Evolutionary conservation across 176 grass and related monocot genomes (phyloP), one percentile per base, ranked within the genome.

Genomic region (Luzula sylvatica): DNA sequence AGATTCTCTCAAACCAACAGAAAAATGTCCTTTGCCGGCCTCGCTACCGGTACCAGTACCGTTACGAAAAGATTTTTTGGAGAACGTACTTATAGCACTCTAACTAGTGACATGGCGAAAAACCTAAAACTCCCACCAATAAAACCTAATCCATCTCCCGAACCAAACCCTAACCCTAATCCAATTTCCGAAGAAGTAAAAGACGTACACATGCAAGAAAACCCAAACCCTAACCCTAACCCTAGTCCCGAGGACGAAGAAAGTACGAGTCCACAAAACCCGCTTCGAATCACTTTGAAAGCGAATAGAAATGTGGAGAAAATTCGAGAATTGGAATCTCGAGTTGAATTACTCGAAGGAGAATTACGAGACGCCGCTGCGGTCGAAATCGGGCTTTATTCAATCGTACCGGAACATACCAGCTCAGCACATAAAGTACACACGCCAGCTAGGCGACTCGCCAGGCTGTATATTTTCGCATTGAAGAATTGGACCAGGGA

Each of bases 401-500:
- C 84, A 7, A 72, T 89, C 53, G 53, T 79, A 51, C 81, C 92
- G 12, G 85, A 96, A 67, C 92, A 96, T 82, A 77, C 71, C 42
- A 96, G 85, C 61, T 96, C 92, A 77, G 70, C 75, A 60, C 87
- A 89, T 50, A 96, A 96, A 68, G 84, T 96, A 23, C 92, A 96
- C 47, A 86, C 92, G 54, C 92, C 92, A 42, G 85, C 92, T 57
- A 70, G 92, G 55, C 66, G 92, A 53, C 74, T 96, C 46, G 83
- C 85, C 23, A 84, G 92, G 61, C 58, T 82, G 68, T 90, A 82
- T 49, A 20, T 71, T 54, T 68, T 86, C 82, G 81, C 74, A 16
- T 58, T 78, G 38, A 96, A 55, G 79, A 68, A 82, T 62, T 82
- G 75, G 66, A 58, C 81, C 32, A 82, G 49, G n/a, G 68, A 86